Evolutionary conservation across 2,329 filamentous ascomycete species (phyloP).

Genomic region (Teratosphaeria destructans): DNA sequence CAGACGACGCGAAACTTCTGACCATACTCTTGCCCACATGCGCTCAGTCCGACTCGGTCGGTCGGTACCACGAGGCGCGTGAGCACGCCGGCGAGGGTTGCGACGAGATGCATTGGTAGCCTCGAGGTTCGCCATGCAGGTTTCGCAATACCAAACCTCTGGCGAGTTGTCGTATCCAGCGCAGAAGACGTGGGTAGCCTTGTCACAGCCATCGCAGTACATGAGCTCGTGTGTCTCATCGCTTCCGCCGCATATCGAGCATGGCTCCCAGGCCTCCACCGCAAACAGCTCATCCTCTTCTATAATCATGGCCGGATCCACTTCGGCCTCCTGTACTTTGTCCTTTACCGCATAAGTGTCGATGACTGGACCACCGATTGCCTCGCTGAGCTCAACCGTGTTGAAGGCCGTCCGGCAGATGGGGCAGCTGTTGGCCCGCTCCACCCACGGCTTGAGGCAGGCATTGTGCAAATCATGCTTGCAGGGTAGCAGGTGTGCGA

Average conservation of each 20-base stretch:
- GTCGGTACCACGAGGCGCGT: conserved; percentile 6
- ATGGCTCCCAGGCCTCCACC: conserved; percentile 54
- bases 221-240: conserved; percentile 78
- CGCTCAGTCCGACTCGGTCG: conserved; percentile 32
- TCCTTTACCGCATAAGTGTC: conserved; percentile 61
- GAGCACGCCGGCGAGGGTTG: conserved; percentile 10
- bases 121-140: conserved; percentile 45
- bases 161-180: conserved; percentile 60
- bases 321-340: conserved; percentile 80
- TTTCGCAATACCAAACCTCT: conserved; percentile 73
- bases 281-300: conserved; percentile 51
- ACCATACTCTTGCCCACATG: conserved; percentile 73
- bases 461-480: conserved; percentile 87
- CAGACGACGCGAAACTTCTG: conserved; percentile 71
- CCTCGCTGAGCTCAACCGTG: conserved; percentile 71
- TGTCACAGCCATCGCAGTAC: conserved; percentile 84
- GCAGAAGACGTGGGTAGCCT: conserved; percentile 84
- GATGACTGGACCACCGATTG: conserved; percentile 52
- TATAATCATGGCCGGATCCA: conserved; percentile 70
- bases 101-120: conserved; percentile 14
- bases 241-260: conserved; percentile 70
- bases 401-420: conserved; percentile 93
- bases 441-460: conserved; percentile 88
- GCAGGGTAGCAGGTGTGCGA: conserved; percentile 61
- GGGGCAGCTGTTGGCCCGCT: conserved; percentile 93